Evolutionary conservation across 2,329 filamentous ascomycete species (phyloP).

Genomic region (Penicillium sp.): DNA sequence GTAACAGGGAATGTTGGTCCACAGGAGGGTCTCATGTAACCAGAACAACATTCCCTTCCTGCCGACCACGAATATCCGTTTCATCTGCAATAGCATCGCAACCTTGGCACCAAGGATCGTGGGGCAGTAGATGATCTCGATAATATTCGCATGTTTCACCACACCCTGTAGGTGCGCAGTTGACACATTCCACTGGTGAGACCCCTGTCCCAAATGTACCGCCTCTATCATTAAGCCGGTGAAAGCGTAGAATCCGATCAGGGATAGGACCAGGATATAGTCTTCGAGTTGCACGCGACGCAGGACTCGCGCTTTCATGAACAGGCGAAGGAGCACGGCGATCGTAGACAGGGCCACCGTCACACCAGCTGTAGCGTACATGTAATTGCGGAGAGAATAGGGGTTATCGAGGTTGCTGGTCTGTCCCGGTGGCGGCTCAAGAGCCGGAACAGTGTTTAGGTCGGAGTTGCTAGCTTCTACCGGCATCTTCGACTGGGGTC

Average conservation of each 20-base stretch:
- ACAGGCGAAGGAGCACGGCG: constrained; percentile 1
- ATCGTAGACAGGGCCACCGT: background rate
- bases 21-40: constrained; percentile 4
- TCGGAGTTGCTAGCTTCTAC: background rate
- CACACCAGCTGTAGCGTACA: background rate
- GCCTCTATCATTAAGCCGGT: constrained; percentile 1
- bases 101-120: constrained; percentile 11
- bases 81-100: constrained; percentile 10
- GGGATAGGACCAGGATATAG: constrained; percentile 6
- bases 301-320: constrained; percentile 6
- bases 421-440: background rate
- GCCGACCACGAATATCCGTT: constrained; percentile 4
- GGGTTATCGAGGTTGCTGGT: constrained; percentile 4
- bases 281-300: constrained; percentile 6
- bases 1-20: constrained; percentile 7
- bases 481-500: too few relatives aligned
- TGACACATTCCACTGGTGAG: constrained; percentile 6
- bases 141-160: background rate
- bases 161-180: background rate
- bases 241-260: constrained; percentile 4
- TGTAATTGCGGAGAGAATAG: background rate
- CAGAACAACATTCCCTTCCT: constrained; percentile 1
- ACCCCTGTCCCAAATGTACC: background rate
- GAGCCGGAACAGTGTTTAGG: background rate
- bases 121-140: constrained; percentile 12